Percentiles rank a stretch among this genome's conserved stretches.
phyloP scores from a whole-genome alignment of 1,284 basidiomycete genomes.

The Sporisorium reilianum region DNA sequence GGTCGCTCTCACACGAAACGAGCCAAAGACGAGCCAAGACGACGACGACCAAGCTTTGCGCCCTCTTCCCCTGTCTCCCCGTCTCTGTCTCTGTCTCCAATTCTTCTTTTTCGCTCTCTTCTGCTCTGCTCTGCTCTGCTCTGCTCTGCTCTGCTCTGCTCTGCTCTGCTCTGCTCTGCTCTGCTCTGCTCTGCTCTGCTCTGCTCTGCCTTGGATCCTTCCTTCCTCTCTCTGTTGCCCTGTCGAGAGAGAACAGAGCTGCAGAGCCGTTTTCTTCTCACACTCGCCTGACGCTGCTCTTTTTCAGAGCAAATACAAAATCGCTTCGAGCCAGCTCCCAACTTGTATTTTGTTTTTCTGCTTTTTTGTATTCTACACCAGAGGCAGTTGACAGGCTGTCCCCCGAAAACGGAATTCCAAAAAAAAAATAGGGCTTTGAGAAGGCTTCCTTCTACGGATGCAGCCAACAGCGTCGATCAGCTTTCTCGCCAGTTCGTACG shows the following conservation, averaged over 20 bases:
- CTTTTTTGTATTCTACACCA: background rate
- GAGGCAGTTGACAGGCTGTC: constrained; percentile 8
- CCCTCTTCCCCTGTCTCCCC: constrained; percentile 3
- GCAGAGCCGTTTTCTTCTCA: background rate
- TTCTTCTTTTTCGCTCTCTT: constrained; percentile 1
- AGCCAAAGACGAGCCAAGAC: constrained; percentile 1
- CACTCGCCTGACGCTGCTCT: background rate
- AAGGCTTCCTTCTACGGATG: background rate
- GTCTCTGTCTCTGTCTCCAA: constrained; percentile 2
- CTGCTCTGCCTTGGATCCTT: background rate
- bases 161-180: no score
- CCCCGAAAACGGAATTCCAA: background rate
- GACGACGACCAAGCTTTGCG: constrained; percentile 6
- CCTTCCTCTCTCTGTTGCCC: background rate
- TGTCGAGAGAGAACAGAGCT: background rate
- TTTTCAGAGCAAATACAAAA: constrained; percentile 7
- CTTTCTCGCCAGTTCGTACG: background rate
- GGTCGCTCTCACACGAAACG: constrained; percentile 12
- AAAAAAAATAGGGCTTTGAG: background rate
- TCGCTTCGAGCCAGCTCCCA: background rate
- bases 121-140: background rate
- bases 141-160: background rate
- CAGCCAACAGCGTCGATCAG: constrained; percentile 5
- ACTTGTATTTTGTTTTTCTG: background rate
- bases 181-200: no score